Percentiles rank a stretch among this genome's conserved stretches.
Conservation (phyloP, 805 yeast genomes). For the Saturnispora halmiae region DNA sequence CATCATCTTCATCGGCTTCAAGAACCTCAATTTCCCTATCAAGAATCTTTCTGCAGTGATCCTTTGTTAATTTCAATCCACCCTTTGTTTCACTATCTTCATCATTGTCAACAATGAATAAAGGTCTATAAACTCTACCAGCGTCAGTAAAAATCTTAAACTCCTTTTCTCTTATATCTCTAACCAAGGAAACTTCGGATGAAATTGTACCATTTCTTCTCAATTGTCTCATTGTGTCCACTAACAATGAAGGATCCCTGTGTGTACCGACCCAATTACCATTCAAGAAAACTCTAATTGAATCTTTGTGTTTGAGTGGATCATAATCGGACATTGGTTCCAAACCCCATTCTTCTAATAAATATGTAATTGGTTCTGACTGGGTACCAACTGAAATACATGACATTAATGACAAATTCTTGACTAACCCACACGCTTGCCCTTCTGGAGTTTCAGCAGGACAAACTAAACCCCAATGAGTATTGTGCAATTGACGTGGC, state of each 20-base stretch:
- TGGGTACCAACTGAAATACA: constrained; percentile 97
- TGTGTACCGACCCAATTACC: constrained; percentile 99
- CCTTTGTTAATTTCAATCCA: constrained; percentile 76
- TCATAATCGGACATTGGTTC: constrained; percentile 94
- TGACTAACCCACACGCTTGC: constrained; percentile 98
- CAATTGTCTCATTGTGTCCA: constrained; percentile 80
- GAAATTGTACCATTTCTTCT: constrained; percentile 94
- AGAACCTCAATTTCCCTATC: constrained; percentile 53
- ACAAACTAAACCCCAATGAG: constrained; percentile 99
- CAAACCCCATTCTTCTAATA: constrained; percentile 98
- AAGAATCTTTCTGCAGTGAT: constrained; percentile 65
- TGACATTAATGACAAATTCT: constrained; percentile 91
- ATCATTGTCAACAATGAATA: constrained; percentile 87
- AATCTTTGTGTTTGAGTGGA: constrained; percentile 83
- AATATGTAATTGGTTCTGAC: constrained; percentile 88
- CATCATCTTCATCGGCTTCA: constrained; percentile 36
- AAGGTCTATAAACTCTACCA: constrained; percentile 95
- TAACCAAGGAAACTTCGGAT: constrained; percentile 91
- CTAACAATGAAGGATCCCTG: constrained; percentile 88
- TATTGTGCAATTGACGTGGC: constrained; percentile 97
- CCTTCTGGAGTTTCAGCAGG: constrained; percentile 99
- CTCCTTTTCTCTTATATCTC: constrained; percentile 95
- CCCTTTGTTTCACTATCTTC: constrained; percentile 59
- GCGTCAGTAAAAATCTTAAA: constrained; percentile 96
- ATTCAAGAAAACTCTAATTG: constrained; percentile 90